phyloP scores from a whole-genome alignment of 116 monocot species.

The Phalaenopsis hybrid region DNA sequence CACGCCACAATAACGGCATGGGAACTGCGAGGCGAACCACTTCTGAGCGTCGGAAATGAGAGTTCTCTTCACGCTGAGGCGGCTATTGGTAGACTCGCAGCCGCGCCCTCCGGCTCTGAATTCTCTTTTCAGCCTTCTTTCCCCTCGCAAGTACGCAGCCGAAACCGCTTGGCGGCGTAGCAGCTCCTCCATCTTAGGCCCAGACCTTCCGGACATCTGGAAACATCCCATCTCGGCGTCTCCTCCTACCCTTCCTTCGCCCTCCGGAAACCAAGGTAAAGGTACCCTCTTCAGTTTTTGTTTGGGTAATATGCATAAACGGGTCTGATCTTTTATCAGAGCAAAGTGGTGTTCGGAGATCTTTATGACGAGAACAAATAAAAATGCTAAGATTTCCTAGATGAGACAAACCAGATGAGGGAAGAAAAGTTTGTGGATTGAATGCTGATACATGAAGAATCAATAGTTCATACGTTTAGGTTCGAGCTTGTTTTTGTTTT shows the following conservation, averaged over 20 bases:
- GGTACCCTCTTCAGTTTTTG: not conserved
- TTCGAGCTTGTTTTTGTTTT: not conserved
- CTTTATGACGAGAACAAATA: not conserved
- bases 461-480: not conserved
- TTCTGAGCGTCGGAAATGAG: not conserved
- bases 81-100: not conserved
- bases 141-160: not conserved
- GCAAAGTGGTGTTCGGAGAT: too few relatives aligned
- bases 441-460: too few relatives aligned
- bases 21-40: too few relatives aligned
- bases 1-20: not conserved
- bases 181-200: constrained; percentile 38
- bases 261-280: not conserved
- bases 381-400: not conserved
- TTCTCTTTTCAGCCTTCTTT: not conserved
- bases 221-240: constrained; percentile 2
- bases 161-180: constrained; percentile 12
- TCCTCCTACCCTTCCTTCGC: constrained; percentile 11
- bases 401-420: too few relatives aligned
- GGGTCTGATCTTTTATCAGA: not conserved
- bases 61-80: constrained; percentile 1
- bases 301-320: not conserved
- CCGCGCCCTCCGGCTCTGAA: not conserved
- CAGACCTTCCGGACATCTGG: constrained; percentile 77
- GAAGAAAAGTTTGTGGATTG: too few relatives aligned